Conservation (phyloP, 495 filamentous ascomycete species). For the Sphaerosporella brunnea region DNA sequence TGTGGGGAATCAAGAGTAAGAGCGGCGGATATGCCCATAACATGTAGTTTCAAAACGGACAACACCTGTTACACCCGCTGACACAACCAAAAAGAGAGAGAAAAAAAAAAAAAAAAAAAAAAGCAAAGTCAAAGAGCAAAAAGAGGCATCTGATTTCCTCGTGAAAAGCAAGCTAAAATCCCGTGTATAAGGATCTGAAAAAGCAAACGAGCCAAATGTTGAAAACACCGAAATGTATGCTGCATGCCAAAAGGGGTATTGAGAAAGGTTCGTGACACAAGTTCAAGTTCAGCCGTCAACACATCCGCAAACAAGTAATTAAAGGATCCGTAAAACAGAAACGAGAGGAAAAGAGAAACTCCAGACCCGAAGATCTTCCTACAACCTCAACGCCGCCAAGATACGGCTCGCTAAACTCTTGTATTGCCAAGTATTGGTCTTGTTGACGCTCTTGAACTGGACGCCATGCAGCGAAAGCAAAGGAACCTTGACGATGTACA, state of each 20-base stretch:
- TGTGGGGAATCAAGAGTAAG: neutral
- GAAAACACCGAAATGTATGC: neutral
- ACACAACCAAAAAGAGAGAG: neutral
- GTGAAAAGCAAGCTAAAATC: neutral
- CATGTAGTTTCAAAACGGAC: neutral
- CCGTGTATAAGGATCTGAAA: no score
- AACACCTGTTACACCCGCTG: conserved; percentile 5
- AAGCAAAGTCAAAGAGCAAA: neutral
- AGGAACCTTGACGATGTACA: conserved; percentile 94
- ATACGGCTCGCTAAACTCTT: conserved; percentile 96
- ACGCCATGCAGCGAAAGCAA: conserved; percentile 84
- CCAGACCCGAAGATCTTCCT: conserved; percentile 6
- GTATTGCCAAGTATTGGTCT: conserved; percentile 94
- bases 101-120: conserved; percentile 1
- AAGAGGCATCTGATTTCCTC: neutral
- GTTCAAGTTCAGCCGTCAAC: neutral
- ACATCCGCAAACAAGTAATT: conserved; percentile 13
- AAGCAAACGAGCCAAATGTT: neutral
- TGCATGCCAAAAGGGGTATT: neutral
- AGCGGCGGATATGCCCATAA: neutral
- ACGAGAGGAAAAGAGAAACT: conserved; percentile 5
- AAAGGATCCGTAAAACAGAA: conserved; percentile 9
- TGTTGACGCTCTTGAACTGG: conserved; percentile 84
- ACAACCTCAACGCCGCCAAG: conserved; percentile 70
- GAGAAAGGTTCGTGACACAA: neutral